phyloP scores from a whole-genome alignment of 1,284 basidiomycete species.

The Neonothopanus nambi region DNA sequence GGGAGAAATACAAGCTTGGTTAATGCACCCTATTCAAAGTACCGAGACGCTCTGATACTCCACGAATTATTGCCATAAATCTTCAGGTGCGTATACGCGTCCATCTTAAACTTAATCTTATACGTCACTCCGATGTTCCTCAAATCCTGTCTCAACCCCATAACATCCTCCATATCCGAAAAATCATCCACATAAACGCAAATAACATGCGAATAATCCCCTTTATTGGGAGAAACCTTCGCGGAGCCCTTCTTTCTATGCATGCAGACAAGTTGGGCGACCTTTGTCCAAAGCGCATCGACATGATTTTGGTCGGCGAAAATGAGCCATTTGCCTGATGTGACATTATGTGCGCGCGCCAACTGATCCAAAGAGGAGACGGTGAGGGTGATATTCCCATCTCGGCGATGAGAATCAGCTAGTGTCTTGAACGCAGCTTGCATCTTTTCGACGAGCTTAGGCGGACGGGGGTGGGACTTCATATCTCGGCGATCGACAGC shows the following conservation, averaged over 20 bases:
- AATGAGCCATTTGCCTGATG: constrained; percentile 38
- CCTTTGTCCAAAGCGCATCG: constrained; percentile 34
- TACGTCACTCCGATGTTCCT: constrained; percentile 30
- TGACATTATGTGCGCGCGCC: constrained; percentile 28
- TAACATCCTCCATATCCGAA: constrained; percentile 31
- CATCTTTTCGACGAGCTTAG: constrained; percentile 16
- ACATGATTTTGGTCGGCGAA: constrained; percentile 29
- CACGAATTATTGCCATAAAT: constrained; percentile 38
- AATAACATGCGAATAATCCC: constrained; percentile 31
- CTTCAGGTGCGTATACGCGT: constrained; percentile 37
- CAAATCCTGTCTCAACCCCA: constrained; percentile 29
- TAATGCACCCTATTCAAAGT: constrained; percentile 18
- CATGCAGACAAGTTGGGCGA: constrained; percentile 30
- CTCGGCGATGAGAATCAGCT: constrained; percentile 14
- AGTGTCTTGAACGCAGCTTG: constrained; percentile 24
- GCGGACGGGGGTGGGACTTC: constrained; percentile 14
- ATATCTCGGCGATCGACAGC: constrained; percentile 28
- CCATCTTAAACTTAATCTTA: constrained; percentile 41
- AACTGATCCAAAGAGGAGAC: constrained; percentile 33
- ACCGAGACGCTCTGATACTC: constrained; percentile 35
- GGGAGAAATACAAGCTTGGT: not conserved
- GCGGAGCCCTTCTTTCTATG: constrained; percentile 25
- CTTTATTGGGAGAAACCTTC: constrained; percentile 35
- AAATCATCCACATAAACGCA: constrained; percentile 39
- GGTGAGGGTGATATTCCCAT: constrained; percentile 24